Base-by-base conservation (phyloP, 192 early-diverging fungal species). In the Umbelopsis vinacea region DNA sequence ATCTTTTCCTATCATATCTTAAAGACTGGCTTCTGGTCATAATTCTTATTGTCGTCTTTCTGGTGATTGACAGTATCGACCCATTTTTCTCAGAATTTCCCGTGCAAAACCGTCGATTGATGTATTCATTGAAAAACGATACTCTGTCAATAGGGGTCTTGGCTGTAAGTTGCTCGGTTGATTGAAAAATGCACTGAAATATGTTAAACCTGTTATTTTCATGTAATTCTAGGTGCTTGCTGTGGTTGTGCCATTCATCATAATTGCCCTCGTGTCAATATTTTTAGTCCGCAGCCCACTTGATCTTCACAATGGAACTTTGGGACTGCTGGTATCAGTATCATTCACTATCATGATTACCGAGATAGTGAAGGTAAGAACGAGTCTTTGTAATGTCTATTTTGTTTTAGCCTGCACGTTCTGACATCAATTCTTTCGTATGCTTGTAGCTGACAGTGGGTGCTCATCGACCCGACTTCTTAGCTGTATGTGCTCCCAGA, bases 391-490 rank as follows among this genome's bases (percentile, higher is more conserved):
- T 63, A 35, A 15, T 35, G 6, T 35, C 26, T 38, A 37, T 37
- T 11, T 11, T 2, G 0, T 19, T 4, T 14, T 7, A 37, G 12
- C 14, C 19, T 29, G 2, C 15, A 14, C 0, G 29, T 63, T 37
- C 4, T 37, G 12, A 38, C 35, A 2, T 15, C 57, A 37, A 5
- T n/a, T 38, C 46, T n/a, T 15, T 17, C 15, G 5, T 50, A 19
- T 54, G 1, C 23, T 26, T 10, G 53, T 37, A 63, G 84, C 81
- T 81, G 55, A 78, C 84, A 10, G 76, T 80, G 0, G 86, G 86
- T 46, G 57, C 81, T 37, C 86, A 84, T 53, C 53, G 86, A 37
- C 86, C 86, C 17, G 84, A 88, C 37, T 80, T 88, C 45, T 57
- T 88, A 29, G 78, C 77, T 24, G 68, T 79, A 57, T 88, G 86